Evolutionary conservation across 805 yeast species (phyloP), one percentile per base, ranked within the genome.

Genomic region (Cyberlindnera japonica): DNA sequence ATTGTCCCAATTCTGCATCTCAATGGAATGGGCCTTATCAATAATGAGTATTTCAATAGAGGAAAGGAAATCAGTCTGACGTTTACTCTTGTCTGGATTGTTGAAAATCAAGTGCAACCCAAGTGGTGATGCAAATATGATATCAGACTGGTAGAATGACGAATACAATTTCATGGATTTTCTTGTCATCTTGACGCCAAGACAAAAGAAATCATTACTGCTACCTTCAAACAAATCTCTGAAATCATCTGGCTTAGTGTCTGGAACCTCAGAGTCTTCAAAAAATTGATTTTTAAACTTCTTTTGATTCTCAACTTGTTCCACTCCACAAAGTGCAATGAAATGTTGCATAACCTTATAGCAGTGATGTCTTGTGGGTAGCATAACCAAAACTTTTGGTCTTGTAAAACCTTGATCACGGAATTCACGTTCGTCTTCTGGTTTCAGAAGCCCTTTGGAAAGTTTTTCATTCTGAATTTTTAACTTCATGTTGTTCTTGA

Each of bases 371-470:
- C 96, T 74, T 0, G 96, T 87, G 11, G 99, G 98, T 29, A 87
- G 65, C 19, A 93, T 62, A 5, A 91, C 77, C 41, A 93, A 64
- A 2, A 83, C 89, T 55, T 89, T 90, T 1, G 99, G 95, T 47
- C 98, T 73, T 0, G 96, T 90, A 59, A 88, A 93, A 21, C 99
- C 98, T 62, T 93, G 98, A 59, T 93, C 99, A 41, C 95, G 68
- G 48, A 74, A 71, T 53, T 87, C 95, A 11, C 75, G 75, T 37
- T 71, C 76, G 19, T 67, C 65, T 43, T 65, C 57, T 40, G 71
- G 60, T 38, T 62, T 65, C n/a, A 67, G 35, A 18, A 56, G 51
- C 4, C 59, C 52, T 29, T 54, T 58, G 32, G 67, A 58, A 33
- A 68, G 41, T 15, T 64, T 58, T 26, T 69, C 76, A 44, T 69